A percentile compares a stretch with the other conserved stretches of the same genome.
phyloP scores from a whole-genome alignment of 495 filamentous ascomycete species.

The Thermothielavioides terrestris region DNA sequence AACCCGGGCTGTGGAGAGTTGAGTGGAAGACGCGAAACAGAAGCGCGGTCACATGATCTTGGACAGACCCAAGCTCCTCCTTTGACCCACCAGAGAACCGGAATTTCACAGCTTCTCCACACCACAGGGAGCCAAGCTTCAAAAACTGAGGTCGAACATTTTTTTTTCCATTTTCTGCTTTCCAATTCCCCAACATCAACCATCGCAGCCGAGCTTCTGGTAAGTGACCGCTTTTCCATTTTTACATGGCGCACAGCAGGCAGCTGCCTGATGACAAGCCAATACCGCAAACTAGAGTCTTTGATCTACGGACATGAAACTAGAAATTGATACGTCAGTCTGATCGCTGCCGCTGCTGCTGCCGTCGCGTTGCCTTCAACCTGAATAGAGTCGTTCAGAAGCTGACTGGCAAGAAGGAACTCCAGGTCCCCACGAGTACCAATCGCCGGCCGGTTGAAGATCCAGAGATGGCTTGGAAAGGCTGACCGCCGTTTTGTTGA shows the following conservation, averaged over 20 bases:
- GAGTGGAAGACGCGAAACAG: constrained; percentile 13
- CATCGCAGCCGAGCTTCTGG: constrained; percentile 15
- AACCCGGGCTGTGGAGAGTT: background rate
- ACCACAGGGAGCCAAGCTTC: constrained; percentile 19
- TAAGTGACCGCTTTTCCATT: constrained; percentile 17
- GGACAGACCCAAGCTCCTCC: background rate
- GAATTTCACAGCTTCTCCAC: constrained; percentile 23
- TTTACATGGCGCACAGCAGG: constrained; percentile 5
- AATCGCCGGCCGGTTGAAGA: background rate
- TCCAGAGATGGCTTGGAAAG: background rate
- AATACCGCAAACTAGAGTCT: constrained; percentile 99
- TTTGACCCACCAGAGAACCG: constrained; percentile 6
- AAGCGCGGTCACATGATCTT: constrained; percentile 19
- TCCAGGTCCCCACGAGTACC: constrained; percentile 8
- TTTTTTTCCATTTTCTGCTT: constrained; percentile 15
- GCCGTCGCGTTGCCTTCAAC: background rate
- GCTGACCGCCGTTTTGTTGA: background rate
- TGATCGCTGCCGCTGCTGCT: constrained; percentile 48
- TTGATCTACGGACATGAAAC: constrained; percentile 95
- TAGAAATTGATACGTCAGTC: constrained; percentile 95
- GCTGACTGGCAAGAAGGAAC: constrained; percentile 10
- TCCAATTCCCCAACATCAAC: constrained; percentile 12
- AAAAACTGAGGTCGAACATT: constrained; percentile 23
- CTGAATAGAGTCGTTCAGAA: background rate
- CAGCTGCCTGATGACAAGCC: constrained; percentile 46